These are phyloP conservation scores for Calocera viscosa DNA, from an alignment of 768 basidiomycete species.

Conservation along the genomic window DNA sequence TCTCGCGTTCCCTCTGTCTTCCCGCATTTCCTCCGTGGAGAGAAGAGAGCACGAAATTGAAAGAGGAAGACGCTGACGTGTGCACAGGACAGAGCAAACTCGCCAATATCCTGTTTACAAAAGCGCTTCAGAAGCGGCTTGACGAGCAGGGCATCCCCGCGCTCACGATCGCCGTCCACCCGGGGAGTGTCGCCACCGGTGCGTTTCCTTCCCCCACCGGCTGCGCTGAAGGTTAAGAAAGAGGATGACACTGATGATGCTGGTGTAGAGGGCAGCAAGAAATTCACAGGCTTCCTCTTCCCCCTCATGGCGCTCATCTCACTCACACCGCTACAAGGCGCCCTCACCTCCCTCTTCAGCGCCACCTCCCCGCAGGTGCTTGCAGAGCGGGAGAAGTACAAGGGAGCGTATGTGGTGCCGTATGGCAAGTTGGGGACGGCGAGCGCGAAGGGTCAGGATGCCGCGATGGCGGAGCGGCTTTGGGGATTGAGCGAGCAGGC, in stretches of 20 bases:
- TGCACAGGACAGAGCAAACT: not conserved
- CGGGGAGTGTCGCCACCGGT: not conserved
- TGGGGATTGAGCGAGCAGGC: constrained; percentile 7
- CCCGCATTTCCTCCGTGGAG: too few species aligned
- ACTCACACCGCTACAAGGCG: not conserved
- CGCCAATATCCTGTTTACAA: not conserved
- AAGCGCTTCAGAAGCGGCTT: not conserved
- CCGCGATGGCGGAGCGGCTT: not conserved
- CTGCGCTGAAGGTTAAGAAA: not conserved
- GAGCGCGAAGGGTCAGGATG: not conserved
- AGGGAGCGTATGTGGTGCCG: not conserved
- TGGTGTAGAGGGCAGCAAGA: not conserved
- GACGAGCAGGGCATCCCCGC: not conserved
- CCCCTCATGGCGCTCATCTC: not conserved
- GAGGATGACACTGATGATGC: not conserved
- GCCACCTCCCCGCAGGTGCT: not conserved
- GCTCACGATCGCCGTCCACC: not conserved
- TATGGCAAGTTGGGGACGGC: not conserved
- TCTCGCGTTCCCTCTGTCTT: too few species aligned
- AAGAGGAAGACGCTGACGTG: not conserved
- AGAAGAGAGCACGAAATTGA: too few species aligned
- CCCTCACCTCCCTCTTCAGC: constrained; percentile 11
- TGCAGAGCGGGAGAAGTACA: not conserved
- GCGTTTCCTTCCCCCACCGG: not conserved
- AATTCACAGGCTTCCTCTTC: not conserved